Evolutionary conservation across 345 rosid genomes (phyloP).

Genomic region (Eucalyptus lansdowneana): DNA sequence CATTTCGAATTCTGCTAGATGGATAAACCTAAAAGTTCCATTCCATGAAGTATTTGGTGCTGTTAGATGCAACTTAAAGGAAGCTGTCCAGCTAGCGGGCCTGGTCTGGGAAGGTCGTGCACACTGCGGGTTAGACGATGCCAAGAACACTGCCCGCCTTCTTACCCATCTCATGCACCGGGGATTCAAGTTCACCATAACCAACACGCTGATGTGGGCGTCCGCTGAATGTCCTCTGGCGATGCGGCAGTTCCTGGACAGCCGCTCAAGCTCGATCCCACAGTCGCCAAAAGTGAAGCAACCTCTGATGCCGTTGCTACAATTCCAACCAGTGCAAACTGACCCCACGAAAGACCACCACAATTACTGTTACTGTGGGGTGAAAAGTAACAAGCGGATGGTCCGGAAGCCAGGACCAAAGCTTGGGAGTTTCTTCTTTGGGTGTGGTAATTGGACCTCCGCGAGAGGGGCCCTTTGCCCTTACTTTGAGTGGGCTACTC

Average conservation of each 20-base stretch:
- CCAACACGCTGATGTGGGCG: constrained; percentile 33
- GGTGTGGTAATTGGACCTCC: constrained; percentile 43
- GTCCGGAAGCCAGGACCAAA: constrained; percentile 39
- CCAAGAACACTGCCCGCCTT: constrained; percentile 42
- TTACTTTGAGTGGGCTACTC: constrained; percentile 33
- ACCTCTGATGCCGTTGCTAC: constrained; percentile 1
- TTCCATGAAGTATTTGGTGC: constrained; percentile 33
- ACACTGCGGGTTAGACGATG: constrained; percentile 46
- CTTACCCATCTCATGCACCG: constrained; percentile 28
- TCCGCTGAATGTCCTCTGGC: constrained; percentile 1
- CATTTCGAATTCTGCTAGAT: constrained; percentile 8
- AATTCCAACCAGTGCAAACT: constrained; percentile 11
- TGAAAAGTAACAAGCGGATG: constrained; percentile 29
- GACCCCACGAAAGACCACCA: background rate
- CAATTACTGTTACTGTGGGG: constrained; percentile 30
- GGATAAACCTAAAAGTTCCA: constrained; percentile 50
- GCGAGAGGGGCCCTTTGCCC: constrained; percentile 29
- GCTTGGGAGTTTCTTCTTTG: constrained; percentile 35
- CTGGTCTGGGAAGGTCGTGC: constrained; percentile 43
- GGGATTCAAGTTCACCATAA: constrained; percentile 33
- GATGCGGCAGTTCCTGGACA: background rate
- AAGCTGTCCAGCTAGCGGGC: constrained; percentile 38
- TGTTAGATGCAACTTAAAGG: constrained; percentile 27
- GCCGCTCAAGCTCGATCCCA: background rate
- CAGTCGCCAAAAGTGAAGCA: constrained; percentile 9